Conservation (phyloP, 2,329 filamentous ascomycete species). For the Cercospora sp. region DNA sequence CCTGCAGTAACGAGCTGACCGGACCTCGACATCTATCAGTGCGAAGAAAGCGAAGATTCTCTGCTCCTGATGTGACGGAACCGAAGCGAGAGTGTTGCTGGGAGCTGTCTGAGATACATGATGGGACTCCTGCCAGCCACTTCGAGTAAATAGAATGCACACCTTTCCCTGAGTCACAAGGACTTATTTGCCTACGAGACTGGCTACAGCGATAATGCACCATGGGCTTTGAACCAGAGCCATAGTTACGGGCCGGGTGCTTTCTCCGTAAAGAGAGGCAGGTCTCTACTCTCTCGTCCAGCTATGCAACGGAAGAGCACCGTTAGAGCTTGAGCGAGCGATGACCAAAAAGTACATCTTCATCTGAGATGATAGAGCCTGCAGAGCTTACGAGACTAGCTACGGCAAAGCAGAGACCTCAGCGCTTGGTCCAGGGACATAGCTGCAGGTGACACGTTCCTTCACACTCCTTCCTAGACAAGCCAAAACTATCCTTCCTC, state of each 20-base stretch:
- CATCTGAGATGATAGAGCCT: neutral
- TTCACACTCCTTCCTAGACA: neutral
- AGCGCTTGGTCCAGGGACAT: neutral
- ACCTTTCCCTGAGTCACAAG: neutral
- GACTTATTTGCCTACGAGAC: neutral
- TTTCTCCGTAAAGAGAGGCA: too few species aligned
- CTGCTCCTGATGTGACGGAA: neutral
- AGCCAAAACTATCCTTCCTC: neutral
- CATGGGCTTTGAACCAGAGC: neutral
- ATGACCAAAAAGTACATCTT: too few species aligned
- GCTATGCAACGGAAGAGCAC: too few species aligned
- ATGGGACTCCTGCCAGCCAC: neutral
- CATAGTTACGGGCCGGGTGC: too few species aligned
- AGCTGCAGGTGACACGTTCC: neutral
- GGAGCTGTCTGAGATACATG: neutral
- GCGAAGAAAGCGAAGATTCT: neutral
- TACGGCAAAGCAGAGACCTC: neutral
- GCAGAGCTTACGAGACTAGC: neutral
- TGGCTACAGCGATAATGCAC: neutral
- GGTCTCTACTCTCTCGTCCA: too few species aligned
- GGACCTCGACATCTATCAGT: neutral
- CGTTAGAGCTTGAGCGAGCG: too few species aligned
- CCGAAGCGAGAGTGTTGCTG: neutral
- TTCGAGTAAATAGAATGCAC: neutral
- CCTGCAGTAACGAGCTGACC: neutral